A percentile compares a stretch with the other conserved stretches of the same genome.
These are phyloP conservation scores for Fusarium bulbicola DNA, from an alignment of 2,329 filamentous ascomycete genomes.

Conservation along the genomic window DNA sequence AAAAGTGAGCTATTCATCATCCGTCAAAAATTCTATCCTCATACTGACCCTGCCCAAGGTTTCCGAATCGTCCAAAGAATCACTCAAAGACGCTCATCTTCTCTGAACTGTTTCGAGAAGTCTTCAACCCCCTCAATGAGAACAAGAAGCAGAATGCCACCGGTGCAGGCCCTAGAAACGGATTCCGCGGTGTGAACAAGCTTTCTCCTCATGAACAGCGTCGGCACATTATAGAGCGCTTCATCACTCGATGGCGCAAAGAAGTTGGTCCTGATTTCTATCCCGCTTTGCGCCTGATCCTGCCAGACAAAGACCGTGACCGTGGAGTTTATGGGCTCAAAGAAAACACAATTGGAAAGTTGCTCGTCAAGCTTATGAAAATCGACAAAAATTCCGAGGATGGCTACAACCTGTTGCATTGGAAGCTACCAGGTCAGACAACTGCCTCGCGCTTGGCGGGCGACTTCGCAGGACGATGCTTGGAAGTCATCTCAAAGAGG, in stretches of 20 bases:
- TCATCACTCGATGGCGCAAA: slow-evolving; percentile 85
- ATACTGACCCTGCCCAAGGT: slow-evolving; percentile 62
- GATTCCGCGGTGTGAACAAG: slow-evolving; percentile 65
- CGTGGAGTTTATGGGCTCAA: slow-evolving; percentile 94
- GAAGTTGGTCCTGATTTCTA: slow-evolving; percentile 94
- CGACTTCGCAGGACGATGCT: slow-evolving; percentile 91
- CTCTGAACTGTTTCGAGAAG: slow-evolving; percentile 75
- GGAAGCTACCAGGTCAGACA: slow-evolving; percentile 85
- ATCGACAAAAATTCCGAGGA: slow-evolving; percentile 93
- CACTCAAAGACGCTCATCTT: slow-evolving; percentile 83
- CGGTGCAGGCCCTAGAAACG: slow-evolving; percentile 64
- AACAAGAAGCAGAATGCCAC: slow-evolving; percentile 79
- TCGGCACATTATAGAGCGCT: slow-evolving; percentile 82
- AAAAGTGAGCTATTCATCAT: slow-evolving; percentile 47
- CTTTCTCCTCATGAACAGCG: slow-evolving; percentile 80
- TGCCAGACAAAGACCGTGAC: slow-evolving; percentile 92
- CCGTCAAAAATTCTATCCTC: not conserved
- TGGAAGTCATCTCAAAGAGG: slow-evolving; percentile 84
- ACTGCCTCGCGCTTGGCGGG: slow-evolving; percentile 75
- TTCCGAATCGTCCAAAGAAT: slow-evolving; percentile 84
- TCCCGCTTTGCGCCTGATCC: slow-evolving; percentile 88
- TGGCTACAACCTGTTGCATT: slow-evolving; percentile 84
- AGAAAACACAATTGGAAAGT: slow-evolving; percentile 87
- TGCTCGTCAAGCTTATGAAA: slow-evolving; percentile 91
- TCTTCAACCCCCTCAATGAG: slow-evolving; percentile 84